Evolutionary conservation across 257 asterid species (phyloP), one percentile per base, ranked within the genome.

Genomic region (Anisodus acutangulus): DNA sequence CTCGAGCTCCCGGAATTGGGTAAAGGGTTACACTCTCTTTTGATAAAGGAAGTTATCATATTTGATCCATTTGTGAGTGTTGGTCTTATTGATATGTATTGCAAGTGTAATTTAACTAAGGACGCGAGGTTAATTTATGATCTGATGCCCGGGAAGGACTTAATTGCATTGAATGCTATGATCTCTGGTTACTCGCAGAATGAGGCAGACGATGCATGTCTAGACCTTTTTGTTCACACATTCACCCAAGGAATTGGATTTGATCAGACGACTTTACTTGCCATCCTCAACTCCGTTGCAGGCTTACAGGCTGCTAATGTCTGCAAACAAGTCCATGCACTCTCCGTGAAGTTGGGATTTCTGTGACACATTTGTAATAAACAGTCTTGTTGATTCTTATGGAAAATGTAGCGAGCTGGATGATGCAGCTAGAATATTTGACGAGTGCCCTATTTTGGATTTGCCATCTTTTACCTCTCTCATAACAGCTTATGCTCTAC

Each of bases 61-160:
- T 47, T 47, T 43, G 84, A 64, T 82, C 84, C 78, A 3, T 82
- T 82, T 47, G 79, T 82, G 60, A 47, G 76, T 66, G 78, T 64
- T 63, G 76, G 78, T 12, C 84, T 82, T 31, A 82, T 82, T 3
- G 84, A 82, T 82, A 82, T 82, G 84, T 82, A 82, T 31, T 82
- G 49, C 78, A 82, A 82, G 41, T 64, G 84, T 11, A 51, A 6
- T 19, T 63, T 64, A 57, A 45, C 67, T 37, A 31, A 64, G 47
- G 57, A 82, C 35, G 84, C 84, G 13, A 63, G 55, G 51, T 10
- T 82, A 13, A 51, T 49, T 54, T 64, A 62, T 64, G 63, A 82
- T 82, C 35, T 39, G 63, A 82, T 82, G 84, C 66, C 84, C 9
- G 79, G 35, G 63, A 82, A 64, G 51, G 84, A 82, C 35, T 64